Base-by-base conservation (phyloP, 768 basidiomycete genomes). In the Leccinum subtestaceum region DNA sequence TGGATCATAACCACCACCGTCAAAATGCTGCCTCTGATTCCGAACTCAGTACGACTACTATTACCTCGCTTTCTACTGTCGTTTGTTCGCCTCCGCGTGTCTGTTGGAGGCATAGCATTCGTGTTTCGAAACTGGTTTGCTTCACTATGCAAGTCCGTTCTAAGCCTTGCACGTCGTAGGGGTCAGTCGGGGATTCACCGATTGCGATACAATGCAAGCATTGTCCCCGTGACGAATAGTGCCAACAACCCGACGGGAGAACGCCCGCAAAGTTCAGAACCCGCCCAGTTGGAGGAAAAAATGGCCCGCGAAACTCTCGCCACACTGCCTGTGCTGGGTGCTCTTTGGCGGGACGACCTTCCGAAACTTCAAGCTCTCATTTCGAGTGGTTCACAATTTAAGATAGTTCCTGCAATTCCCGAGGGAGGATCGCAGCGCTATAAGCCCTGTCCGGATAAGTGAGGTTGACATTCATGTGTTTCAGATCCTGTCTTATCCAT, bases 371-470 rank as follows among this genome's bases (percentile, higher is more conserved):
- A 17, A 13, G 32, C 9, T 21, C 48, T n/a, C 25, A 23, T n/a
- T 45, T 47, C 23, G 12, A 25, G 21, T 13, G 21, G 11, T 23
- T 36, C 54, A 11, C 31, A n/a, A 9, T n/a, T 47, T 5, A 21
- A 45, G 11, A 2, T 2, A 25, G 5, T 43, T 2, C 45, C 57
- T 21, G 50, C 58, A 5, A 64, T 45, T 7, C 65, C 58, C 0
- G 65, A 60, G 8, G 6, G 36, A 13, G 56, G 25, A 25, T 67
- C 62, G 29, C 62, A 36, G 38, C 53, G 65, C 11, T 65, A 67
- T 40, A 15, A 49, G 5, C 21, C 23, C 4, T 60, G 27, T 55
- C 19, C 12, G 6, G 34, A 27, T 10, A 36, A 12, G 64, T 64
- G 55, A 52, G 19, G 38, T 40, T 40, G 38, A 3, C 12, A 27